Percentiles rank a stretch among this genome's conserved stretches.
Evolutionary conservation across 2,329 filamentous ascomycete species (phyloP).

Genomic region (Juglanconis sp.): DNA sequence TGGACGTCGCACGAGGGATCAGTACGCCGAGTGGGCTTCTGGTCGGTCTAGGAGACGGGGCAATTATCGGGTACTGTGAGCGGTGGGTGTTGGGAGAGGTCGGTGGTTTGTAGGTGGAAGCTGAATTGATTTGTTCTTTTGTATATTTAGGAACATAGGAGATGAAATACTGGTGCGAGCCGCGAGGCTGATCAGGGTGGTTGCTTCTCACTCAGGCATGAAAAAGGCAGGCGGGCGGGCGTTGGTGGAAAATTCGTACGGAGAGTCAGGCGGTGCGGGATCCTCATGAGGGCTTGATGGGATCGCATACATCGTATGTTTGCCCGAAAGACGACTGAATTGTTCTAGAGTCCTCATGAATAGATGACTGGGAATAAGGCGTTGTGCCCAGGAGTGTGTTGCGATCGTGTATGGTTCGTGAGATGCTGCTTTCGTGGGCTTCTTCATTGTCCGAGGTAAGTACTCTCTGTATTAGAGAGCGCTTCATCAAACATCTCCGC

Average conservation of each 20-base stretch:
- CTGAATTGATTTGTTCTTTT: neutral
- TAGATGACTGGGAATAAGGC: too few relatives aligned
- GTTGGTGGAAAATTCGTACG: neutral
- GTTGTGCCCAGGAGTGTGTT: too few relatives aligned
- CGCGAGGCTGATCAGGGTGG: neutral
- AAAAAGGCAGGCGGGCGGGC: neutral
- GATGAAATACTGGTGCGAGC: neutral
- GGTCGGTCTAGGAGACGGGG: constrained; percentile 11
- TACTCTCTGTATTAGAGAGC: too few relatives aligned
- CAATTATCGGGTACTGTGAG: constrained; percentile 11
- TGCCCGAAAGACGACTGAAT: too few relatives aligned
- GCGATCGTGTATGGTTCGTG: too few relatives aligned
- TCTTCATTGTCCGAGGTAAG: too few relatives aligned
- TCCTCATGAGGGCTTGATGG: too few relatives aligned
- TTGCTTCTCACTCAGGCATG: neutral
- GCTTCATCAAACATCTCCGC: too few relatives aligned
- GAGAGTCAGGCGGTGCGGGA: neutral
- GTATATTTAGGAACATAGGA: neutral
- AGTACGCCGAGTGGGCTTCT: constrained; percentile 9
- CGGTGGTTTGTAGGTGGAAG: neutral
- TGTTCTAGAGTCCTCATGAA: too few relatives aligned
- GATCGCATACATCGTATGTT: too few relatives aligned
- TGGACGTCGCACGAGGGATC: constrained; percentile 5
- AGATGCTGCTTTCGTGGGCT: too few relatives aligned
- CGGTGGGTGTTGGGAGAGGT: neutral